Base-by-base conservation (phyloP, 139 green algal species). In the Astrephomene gubernaculifera region DNA sequence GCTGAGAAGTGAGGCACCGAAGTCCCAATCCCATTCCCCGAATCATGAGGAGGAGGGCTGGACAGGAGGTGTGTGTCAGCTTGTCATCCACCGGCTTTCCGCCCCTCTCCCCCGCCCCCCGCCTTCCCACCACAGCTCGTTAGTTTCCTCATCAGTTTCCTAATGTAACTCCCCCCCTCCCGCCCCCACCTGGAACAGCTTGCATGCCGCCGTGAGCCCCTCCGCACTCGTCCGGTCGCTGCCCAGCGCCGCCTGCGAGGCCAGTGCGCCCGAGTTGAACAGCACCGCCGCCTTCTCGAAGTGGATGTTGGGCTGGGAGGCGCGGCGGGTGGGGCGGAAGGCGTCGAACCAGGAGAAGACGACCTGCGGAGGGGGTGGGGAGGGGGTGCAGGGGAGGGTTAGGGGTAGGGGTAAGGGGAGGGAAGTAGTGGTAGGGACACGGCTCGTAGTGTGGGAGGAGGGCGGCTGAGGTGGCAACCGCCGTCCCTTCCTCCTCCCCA, bases 211-310 rank as follows among this genome's bases (percentile, higher is more conserved):
- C 54, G 94, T 97, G 41, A 98, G 87, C 27, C 96, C 97, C 0
- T 91, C 80, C 0, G 93, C 80, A 3, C 90, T 93, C 29, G 87
- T 91, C 5, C 95, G 88, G 89, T 99, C 95, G 36, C 83, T 89
- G 0, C 81, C 87, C 49, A 98, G 69, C 31, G 80, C 97, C 68
- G 92, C 68, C 91, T 99, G 96, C n/a, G 86, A 87, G 29, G 96
- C 44, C 53, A 95, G 85, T 2, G 96, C 93, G 1, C 72, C 97
- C 36, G 98, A 70, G 90, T 99, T 99, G 91, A 99, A 99, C 43
- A 97, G 71, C n/a, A 99, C 88, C 9, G 92, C 88, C 2, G 97
- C 95, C 88, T 98, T 98, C 83, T 99, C 97, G 69, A 97, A 97
- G 89, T 98, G 94, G 10, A 99, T 94, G 89, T 95, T 98, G 53